Evolutionary conservation across 176 grass and related monocot species (phyloP), one percentile per base, ranked within the genome.

Genomic region (Zizania latifolia): DNA sequence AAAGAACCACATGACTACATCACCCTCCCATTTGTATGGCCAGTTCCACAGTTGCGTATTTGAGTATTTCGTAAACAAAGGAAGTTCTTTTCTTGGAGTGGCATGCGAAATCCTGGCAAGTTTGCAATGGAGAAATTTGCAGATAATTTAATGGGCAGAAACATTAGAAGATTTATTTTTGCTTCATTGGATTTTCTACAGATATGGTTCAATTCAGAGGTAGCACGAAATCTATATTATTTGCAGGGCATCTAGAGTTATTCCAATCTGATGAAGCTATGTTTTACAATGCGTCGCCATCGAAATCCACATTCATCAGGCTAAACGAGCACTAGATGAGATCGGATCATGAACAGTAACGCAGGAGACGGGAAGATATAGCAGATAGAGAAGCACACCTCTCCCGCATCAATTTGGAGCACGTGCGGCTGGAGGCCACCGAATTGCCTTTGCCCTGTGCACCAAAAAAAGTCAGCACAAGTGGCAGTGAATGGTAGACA

Each of bases 341-440:
- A 33, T 61, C 10, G 68, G 4, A 5, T 1, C 14, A 65, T 2
- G n/a, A 70, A 46, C 37, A 67, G 31, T 8, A 17, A 13, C 43
- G n/a, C n/a, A n/a, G n/a, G n/a, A n/a, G n/a, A 6, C 6, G 9
- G 32, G 29, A 14, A 39, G 16, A 66, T 0, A n/a, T 11, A 13
- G 11, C 16, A 77, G 41, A 7, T 2, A 51, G 17, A 53, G 1
- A 51, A 19, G 22, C 13, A 58, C 83, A 87, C 85, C 85, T 87
- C 74, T 54, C 80, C 85, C 2, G 31, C 68, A 34, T 48, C 39
- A 61, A 87, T 68, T 77, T 46, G 82, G 67, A 87, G 80, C 24
- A 87, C 13, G 60, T 78, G 85, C 6, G 74, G 80, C 14, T 83
- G 74, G 41, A 87, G 40, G 27, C 80, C 80, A 51, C 75, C 27